Evolutionary conservation across 2,329 filamentous ascomycete genomes (phyloP), one percentile per base, ranked within the genome.

Genomic region (Fusarium veterinarium): DNA sequence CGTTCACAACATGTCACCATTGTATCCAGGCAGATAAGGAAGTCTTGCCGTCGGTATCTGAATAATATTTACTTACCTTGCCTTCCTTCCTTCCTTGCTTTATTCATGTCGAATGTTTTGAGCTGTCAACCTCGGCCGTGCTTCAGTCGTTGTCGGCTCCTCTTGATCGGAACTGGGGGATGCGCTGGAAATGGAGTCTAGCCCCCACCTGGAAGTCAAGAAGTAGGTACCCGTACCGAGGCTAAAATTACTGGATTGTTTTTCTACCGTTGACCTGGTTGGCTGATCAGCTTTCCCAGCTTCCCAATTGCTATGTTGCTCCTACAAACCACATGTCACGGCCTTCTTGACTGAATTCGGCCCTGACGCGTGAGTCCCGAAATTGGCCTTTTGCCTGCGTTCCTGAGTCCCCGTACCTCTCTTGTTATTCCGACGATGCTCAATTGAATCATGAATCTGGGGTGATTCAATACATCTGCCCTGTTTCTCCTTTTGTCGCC

Each of bases 261-360:
- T 73, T 64, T 46, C 44, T 25, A 48, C 33, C 42, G 25, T 46
- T 16, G 49, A 42, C 56, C 41, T 67, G 48, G 70, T 67, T 73
- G 70, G 70, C 45, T 67, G 62, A 64, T 63, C 35, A 69, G 44
- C 67, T 62, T 49, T 69, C 62, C 51, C 64, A 66, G 53, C 63
- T 66, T 45, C 64, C 41, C 20, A 42, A 44, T 64, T 68, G 63
- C 57, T 75, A 64, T 55, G 59, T 60, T 56, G 42, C 55, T 60
- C 58, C 59, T 71, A 53, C 58, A 70, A 63, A 64, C 74, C 74
- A 77, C 75, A 77, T 77, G 75, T 76, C 75, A 78, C 74, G 73
- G 64, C 57, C 60, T 66, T 62, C 53, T 69, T 71, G 49, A 67
- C 66, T 69, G 63, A 77, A 65, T 72, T 73, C 73, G 61, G 69